Percentiles rank a stretch among this genome's conserved stretches.
phyloP scores from a whole-genome alignment of 2,329 filamentous ascomycete species.

The Xylaria sp. region DNA sequence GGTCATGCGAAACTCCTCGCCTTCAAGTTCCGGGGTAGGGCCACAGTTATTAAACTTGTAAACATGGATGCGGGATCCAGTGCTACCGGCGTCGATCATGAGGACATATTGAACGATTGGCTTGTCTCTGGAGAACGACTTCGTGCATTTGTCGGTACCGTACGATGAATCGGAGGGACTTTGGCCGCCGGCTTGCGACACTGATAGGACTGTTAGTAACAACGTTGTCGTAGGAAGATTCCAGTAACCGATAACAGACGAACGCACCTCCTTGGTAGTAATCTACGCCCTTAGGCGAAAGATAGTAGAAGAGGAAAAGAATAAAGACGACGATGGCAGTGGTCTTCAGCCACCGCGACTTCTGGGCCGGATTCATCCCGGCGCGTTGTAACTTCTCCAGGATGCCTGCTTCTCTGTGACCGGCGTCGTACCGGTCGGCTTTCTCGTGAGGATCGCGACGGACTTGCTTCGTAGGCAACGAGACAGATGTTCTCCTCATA shows the following conservation, averaged over 20 bases:
- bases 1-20: slow-evolving; percentile 94
- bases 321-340: slow-evolving; percentile 70
- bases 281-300: slow-evolving; percentile 69
- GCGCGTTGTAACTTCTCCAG: slow-evolving; percentile 67
- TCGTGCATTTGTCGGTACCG: slow-evolving; percentile 80
- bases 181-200: slow-evolving; percentile 59
- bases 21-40: slow-evolving; percentile 90
- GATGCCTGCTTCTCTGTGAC: slow-evolving; percentile 59
- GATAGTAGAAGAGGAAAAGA: slow-evolving; percentile 71
- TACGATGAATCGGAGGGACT: slow-evolving; percentile 69
- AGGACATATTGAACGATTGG: slow-evolving; percentile 96
- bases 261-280: slow-evolving; percentile 61
- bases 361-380: slow-evolving; percentile 73
- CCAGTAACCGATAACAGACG: not conserved
- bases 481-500: slow-evolving; percentile 75
- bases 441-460: slow-evolving; percentile 74
- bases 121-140: slow-evolving; percentile 86
- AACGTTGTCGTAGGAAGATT: not conserved
- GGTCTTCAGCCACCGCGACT: slow-evolving; percentile 73
- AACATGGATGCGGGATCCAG: slow-evolving; percentile 96
- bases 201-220: slow-evolving; percentile 43
- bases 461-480: slow-evolving; percentile 70
- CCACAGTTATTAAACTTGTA: slow-evolving; percentile 99
- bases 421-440: slow-evolving; percentile 66
- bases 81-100: slow-evolving; percentile 99